Evolutionary conservation across 345 rosid genomes (phyloP), one percentile per base, ranked within the genome.

Genomic region (Populus ilicifolia): DNA sequence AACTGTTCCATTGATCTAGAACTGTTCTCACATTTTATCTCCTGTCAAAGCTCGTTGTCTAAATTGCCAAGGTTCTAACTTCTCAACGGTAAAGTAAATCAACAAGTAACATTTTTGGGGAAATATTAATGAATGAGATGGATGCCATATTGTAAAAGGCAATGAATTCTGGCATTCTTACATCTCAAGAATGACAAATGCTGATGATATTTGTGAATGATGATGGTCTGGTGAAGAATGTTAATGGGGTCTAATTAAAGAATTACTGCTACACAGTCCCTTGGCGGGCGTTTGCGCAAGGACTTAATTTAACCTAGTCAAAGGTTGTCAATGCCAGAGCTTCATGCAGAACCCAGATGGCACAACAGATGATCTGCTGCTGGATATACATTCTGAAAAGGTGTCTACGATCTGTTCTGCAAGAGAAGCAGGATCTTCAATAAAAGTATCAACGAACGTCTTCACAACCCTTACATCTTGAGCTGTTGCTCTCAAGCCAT

Each of bases 331-430:
- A 81, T 96, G 99, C 96, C 94, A 91, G 48, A 96, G 98, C 80
- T 96, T 96, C 88, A 92, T 89, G 88, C 97, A 94, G 85, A 91
- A 76, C 30, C 98, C 93, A 75, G 88, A 79, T 1, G 98, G 89
- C 78, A 85, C 94, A 5, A 71, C 88, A 1, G 92, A 92, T 14
- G 89, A 75, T 78, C 67, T 83, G 79, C 88, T 89, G 81, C 88
- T 88, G 6, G 88, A 79, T 72, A 96, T 77, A 65, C 89, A 80
- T 69, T 88, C 98, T 9, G 99, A 87, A 79, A 96, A 96, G 46
- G 99, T 89, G 75, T 96, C 97, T 70, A 90, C 86, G 16, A 96
- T 97, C 85, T 96, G 98, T 85, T 90, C 90, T 13, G 97, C 95
- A 48, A 96, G 91, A 43, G 99, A 88, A 23, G 90, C 89, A 5